Base-by-base conservation (phyloP, 1,139 yeast species). In the Kodamaea derodonti region DNA sequence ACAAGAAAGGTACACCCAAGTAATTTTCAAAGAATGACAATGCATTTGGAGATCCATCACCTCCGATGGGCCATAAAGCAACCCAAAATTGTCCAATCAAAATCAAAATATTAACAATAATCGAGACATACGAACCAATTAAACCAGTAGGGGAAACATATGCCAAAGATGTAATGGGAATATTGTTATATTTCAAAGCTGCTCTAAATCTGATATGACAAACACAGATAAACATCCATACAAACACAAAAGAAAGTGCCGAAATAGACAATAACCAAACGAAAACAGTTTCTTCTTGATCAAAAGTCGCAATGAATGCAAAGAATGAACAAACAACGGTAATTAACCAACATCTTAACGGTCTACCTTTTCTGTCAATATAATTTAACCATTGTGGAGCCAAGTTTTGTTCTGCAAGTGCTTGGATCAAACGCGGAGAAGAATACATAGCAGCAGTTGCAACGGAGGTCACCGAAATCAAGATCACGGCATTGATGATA, bases 391-490 rank as follows among this genome's bases (percentile, higher is more conserved):
- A 52, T 32, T 52, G 39, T 13, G 57, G 57, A 9, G 56, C 59
- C 30, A 45, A 45, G 4, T 58, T 56, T 32, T 54, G 58, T 24
- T 45, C 47, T 7, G 57, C 56, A 40, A 54, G 43, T 3, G 57
- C 43, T 22, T 53, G 49, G 36, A 54, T 47, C 37, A 54, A 48
- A 34, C 58, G 48, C 30, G 57, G 47, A 27, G 54, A 47, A 33
- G 52, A 47, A 48, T 54, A 54, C 57, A 52, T 51, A 36, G 56
- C 57, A 22, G 58, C 57, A n/a, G 58, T 51, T 12, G 58, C 57
- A 23, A 54, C 59, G 2, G 57, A 52, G 4, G 57, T 51, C 22
- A 52, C 58, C n/a, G 56, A 50, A 32, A 51, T 45, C 41, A 54
- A 48, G 27, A 54, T 54, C 27, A 52, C 57, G 3, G 56, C 54